phyloP scores from a whole-genome alignment of 441 rosid genomes.

The Mallotus repandus region DNA sequence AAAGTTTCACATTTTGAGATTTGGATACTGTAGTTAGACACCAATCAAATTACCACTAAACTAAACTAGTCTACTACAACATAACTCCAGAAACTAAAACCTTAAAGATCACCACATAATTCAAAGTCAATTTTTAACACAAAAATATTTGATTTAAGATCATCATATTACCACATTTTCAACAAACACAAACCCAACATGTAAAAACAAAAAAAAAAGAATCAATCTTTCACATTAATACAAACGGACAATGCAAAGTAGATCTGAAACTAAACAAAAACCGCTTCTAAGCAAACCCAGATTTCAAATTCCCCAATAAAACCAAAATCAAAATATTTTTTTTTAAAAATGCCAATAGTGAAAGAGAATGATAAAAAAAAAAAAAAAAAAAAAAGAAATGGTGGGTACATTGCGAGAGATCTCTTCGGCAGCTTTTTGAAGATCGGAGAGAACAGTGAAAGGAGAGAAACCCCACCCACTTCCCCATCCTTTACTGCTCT shows the following conservation, averaged over 20 bases:
- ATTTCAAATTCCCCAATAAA: background rate
- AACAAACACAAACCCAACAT: background rate
- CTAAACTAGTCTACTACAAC: too few relatives aligned
- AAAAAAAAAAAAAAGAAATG: background rate
- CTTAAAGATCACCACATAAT: too few relatives aligned
- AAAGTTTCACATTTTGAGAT: too few relatives aligned
- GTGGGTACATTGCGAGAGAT: slow-evolving; percentile 75
- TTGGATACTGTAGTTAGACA: too few relatives aligned
- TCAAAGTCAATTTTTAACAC: too few relatives aligned
- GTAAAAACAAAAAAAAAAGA: background rate
- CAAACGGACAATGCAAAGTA: background rate
- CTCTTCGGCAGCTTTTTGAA: slow-evolving; percentile 94
- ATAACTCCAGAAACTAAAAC: too few relatives aligned
- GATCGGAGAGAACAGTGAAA: slow-evolving; percentile 74
- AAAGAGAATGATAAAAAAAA: background rate
- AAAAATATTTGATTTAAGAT: background rate
- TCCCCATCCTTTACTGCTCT: slow-evolving; percentile 61
- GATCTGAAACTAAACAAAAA: slow-evolving; percentile 14
- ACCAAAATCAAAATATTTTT: too few relatives aligned
- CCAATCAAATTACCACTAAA: too few relatives aligned
- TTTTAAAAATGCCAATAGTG: background rate
- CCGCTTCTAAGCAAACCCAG: background rate
- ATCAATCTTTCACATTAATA: too few relatives aligned
- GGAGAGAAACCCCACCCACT: slow-evolving; percentile 94
- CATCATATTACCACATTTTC: background rate